Evolutionary conservation across 306 rosid species (phyloP), one percentile per base, ranked within the genome.

Genomic region (Rosa chinensis): DNA sequence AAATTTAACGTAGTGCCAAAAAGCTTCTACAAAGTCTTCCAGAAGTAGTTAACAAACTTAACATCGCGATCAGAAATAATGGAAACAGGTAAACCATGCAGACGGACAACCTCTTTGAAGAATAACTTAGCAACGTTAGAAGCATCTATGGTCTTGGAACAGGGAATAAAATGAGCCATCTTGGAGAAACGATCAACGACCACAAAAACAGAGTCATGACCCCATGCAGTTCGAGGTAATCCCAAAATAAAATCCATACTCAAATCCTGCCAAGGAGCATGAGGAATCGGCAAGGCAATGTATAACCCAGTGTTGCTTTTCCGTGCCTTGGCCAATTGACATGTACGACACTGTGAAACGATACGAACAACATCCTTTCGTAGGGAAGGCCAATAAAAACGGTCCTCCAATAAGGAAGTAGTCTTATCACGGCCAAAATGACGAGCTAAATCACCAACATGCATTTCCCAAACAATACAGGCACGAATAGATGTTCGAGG

Each of bases 361-460:
- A 37, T 7, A 0, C 16, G 21, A 5, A 43, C 25, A 16, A 66
- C 47, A 16, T 66, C 47, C 8, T n/a, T 14, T 18, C 6, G 16
- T 2, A 66, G 43, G 1, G 21, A 5, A 0, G 47, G 70, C 47
- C 70, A 66, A 66, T 37, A 66, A 8, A 66, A 66, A 5, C 23
- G 44, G 20, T 37, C 70, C 5, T 35, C 45, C 0, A 66, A 6
- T 0, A 66, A 4, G 42, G 70, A 5, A 5, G 14, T 66, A 4
- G 70, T 66, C 48, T 66, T 66, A 39, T 66, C 70, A 16, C 16
- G 16, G 4, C 70, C 70, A 66, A 37, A 66, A 18, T 66, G 70
- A 6, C 70, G 2, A 37, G 47, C 70, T 1, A 39, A 1, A 4
- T 47, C 70, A 11, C 70, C 48, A 35, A 0, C 70, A 37, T 66